Percentiles rank a stretch among this genome's conserved stretches.
phyloP scores from a whole-genome alignment of 352 stramenopile species.

The Phytopythium vexans region DNA sequence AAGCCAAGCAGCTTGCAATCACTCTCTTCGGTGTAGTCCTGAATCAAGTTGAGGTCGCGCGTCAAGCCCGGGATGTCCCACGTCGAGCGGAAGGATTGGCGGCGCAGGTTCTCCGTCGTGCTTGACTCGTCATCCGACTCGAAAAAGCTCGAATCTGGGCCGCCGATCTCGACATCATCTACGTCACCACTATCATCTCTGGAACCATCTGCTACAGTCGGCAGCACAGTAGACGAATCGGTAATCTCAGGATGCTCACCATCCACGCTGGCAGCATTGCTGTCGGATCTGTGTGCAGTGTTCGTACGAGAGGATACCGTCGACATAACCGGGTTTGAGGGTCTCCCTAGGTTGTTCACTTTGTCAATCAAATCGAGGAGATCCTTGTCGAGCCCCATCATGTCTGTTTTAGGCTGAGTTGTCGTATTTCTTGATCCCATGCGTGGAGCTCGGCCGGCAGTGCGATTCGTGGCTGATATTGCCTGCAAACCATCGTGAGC shows the following conservation, averaged over 20 bases:
- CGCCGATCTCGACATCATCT: slow-evolving; percentile 1
- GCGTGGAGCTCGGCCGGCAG: too few species aligned
- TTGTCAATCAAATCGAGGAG: slow-evolving; percentile 2
- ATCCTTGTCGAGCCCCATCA: slow-evolving; percentile 1
- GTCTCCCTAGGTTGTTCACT: background rate
- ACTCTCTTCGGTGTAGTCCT: slow-evolving; percentile 70
- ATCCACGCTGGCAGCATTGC: too few species aligned
- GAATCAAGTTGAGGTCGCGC: slow-evolving; percentile 73
- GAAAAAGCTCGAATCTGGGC: too few species aligned
- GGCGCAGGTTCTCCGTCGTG: slow-evolving; percentile 13
- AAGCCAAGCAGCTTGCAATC: slow-evolving; percentile 58
- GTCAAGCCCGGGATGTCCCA: slow-evolving; percentile 54
- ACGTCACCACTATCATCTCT: too few species aligned
- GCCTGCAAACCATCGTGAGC: slow-evolving; percentile 48
- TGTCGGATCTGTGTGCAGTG: too few species aligned
- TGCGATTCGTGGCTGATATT: too few species aligned
- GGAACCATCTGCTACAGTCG: too few species aligned
- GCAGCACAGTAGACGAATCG: too few species aligned
- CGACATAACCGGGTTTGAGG: too few species aligned
- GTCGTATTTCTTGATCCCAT: too few species aligned
- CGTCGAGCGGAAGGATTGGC: slow-evolving; percentile 52
- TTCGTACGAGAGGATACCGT: too few species aligned
- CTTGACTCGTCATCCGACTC: slow-evolving; percentile 5
- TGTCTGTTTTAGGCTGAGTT: background rate
- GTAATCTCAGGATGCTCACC: too few species aligned